Evolutionary conservation across 257 asterid genomes (phyloP).

Genomic region (Gentiana macrophylla): DNA sequence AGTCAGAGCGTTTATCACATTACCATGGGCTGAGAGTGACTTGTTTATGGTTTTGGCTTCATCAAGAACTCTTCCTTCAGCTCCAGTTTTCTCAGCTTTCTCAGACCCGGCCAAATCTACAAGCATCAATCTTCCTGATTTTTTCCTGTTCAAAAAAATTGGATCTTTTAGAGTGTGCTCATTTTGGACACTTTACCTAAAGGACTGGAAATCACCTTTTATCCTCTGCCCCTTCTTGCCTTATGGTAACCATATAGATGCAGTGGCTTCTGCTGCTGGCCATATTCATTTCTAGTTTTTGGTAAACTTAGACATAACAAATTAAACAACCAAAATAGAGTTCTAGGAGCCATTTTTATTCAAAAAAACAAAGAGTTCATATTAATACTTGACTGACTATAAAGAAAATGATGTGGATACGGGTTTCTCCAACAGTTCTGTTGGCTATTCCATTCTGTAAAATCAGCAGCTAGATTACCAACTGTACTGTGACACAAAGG

Average conservation of each 20-base stretch:
- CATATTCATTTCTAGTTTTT: constrained; percentile 59
- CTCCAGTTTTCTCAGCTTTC: constrained; percentile 82
- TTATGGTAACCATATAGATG: constrained; percentile 46
- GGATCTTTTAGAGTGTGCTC: constrained; percentile 4
- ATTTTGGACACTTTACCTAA: background rate
- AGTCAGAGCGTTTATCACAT: constrained; percentile 76
- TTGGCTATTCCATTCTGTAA: constrained; percentile 69
- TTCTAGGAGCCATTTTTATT: too few relatives aligned
- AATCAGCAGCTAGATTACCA: constrained; percentile 11
- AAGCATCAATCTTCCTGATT: constrained; percentile 57
- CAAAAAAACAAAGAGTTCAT: background rate
- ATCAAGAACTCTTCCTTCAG: constrained; percentile 82
- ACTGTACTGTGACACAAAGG: background rate
- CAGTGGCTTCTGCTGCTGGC: constrained; percentile 87
- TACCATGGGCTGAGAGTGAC: constrained; percentile 80
- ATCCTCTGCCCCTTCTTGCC: constrained; percentile 44
- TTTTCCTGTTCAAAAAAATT: constrained; percentile 28
- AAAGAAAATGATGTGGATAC: constrained; percentile 35
- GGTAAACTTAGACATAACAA: constrained; percentile 20
- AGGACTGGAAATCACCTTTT: constrained; percentile 30
- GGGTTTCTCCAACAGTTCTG: constrained; percentile 88
- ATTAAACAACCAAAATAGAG: too few relatives aligned
- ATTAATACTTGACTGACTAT: background rate
- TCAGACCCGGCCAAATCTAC: constrained; percentile 93
- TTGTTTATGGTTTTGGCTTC: constrained; percentile 87